phyloP scores from a whole-genome alignment of 2,329 filamentous ascomycete genomes.

The Pestalotiopsis sp. region DNA sequence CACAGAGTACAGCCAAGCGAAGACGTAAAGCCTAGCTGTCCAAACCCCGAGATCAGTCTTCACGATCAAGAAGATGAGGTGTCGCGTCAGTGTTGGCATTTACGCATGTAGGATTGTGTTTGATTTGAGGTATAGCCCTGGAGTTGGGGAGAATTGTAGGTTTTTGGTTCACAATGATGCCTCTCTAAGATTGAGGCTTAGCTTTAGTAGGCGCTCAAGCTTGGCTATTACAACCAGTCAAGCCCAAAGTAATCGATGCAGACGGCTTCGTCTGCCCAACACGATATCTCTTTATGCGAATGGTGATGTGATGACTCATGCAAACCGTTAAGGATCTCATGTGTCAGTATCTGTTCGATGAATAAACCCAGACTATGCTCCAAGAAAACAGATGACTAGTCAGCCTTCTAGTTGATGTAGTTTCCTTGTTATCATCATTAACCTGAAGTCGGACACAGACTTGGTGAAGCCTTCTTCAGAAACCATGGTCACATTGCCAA shows the following conservation, averaged over 20 bases:
- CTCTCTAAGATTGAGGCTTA: neutral
- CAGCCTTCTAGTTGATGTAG: too few relatives aligned
- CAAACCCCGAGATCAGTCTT: neutral
- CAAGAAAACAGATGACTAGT: too few relatives aligned
- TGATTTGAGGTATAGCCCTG: neutral
- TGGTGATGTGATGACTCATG: neutral
- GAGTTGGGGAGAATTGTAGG: neutral
- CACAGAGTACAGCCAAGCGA: slow-evolving; percentile 22
- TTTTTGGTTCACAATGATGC: neutral
- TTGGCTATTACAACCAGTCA: neutral
- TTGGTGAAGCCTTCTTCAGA: too few relatives aligned
- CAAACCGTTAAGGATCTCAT: too few relatives aligned
- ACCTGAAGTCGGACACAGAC: too few relatives aligned
- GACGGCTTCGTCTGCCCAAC: neutral
- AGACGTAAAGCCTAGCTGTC: slow-evolving; percentile 28
- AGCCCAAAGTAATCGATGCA: neutral
- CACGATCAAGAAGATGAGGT: neutral
- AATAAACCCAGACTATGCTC: too few relatives aligned
- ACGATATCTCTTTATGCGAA: neutral
- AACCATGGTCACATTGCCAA: too few relatives aligned
- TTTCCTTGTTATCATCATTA: too few relatives aligned
- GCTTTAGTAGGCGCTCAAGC: neutral
- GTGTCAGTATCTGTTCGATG: too few relatives aligned
- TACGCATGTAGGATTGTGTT: neutral
- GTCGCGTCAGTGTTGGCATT: neutral